Evolutionary conservation across 352 stramenopile species (phyloP).

Genomic region (Phytopythium helicoides): DNA sequence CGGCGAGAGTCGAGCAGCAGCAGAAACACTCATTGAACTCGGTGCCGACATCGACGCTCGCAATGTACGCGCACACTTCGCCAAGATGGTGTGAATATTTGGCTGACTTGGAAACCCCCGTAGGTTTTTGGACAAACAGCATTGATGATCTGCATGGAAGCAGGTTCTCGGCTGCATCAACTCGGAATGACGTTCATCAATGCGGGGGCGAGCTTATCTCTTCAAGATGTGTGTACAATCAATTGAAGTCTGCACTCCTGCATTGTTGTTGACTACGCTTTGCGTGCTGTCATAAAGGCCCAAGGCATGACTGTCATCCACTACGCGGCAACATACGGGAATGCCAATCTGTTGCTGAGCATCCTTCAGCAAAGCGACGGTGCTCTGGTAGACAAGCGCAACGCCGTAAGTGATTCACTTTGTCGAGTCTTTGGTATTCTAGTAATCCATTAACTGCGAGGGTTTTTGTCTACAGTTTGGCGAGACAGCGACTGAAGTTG

Average conservation of each 20-base stretch:
- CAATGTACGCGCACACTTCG: slow-evolving; percentile 37
- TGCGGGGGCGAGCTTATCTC: slow-evolving; percentile 45
- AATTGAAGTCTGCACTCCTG: not conserved
- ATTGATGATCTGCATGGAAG: slow-evolving; percentile 69
- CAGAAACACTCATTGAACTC: slow-evolving; percentile 66
- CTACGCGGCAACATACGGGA: slow-evolving; percentile 55
- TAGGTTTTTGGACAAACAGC: slow-evolving; percentile 76
- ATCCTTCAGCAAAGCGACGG: slow-evolving; percentile 61
- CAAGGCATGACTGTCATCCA: slow-evolving; percentile 75
- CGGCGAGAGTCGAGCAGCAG: slow-evolving; percentile 57
- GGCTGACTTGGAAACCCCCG: not conserved
- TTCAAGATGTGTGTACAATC: slow-evolving; percentile 52
- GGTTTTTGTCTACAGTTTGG: slow-evolving; percentile 40
- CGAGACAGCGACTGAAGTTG: slow-evolving; percentile 51
- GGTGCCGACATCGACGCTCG: slow-evolving; percentile 61
- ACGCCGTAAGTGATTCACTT: slow-evolving; percentile 33
- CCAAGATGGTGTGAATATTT: not conserved
- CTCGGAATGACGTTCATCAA: slow-evolving; percentile 78
- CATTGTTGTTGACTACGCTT: not conserved
- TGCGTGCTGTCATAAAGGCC: slow-evolving; percentile 20
- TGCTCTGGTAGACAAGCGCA: slow-evolving; percentile 52
- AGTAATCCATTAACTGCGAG: not conserved
- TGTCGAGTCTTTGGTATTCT: not conserved
- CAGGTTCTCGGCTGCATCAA: slow-evolving; percentile 52
- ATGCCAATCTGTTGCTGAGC: slow-evolving; percentile 59